Evolutionary conservation across 306 rosid species (phyloP), one percentile per base, ranked within the genome.

Genomic region (Cicer judaicum): DNA sequence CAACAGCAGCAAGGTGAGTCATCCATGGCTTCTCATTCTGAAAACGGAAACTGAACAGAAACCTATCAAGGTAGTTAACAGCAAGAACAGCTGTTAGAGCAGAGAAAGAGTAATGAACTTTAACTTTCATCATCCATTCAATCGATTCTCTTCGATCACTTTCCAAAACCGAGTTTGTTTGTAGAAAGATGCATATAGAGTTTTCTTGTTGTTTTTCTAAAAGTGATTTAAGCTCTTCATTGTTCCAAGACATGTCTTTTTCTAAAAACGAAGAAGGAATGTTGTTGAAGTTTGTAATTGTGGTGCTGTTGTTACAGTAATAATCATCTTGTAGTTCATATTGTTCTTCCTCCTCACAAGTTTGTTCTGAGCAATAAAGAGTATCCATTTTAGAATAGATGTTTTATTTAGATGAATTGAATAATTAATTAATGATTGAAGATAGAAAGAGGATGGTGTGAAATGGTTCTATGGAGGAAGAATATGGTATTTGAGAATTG

Each of bases 21-120:
- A 86, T 90, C 99, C 99, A 95, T 29, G 98, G 99, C 77, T 89
- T 95, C 46, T 72, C 90, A 19, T 66, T 70, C 79, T 84, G 90
- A 59, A 77, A 77, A 2, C 60, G 85, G 65, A 82, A 76, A 81
- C 81, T 73, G 60, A 59, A 72, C 0, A 95, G 87, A 72, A 89
- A 90, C 79, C 97, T 83, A 38, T 95, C 96, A 3, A 92, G 83
- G 74, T 92, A 92, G 77, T 92, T 87, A 4, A 86, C 92, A 8
- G 99, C 96, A 5, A 95, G 88, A 83, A 89, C 53, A 1, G 91
- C 90, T 0, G 99, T 95, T 64, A 89, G 91, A 40, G 91, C 69
- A 65, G 93, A 85, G 82, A 95, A 95, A 3, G 89, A 88, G 90
- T 85, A 75, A 65, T 85, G 89, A 2, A 88, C 77, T 40, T 18